Conservation (phyloP, 2,329 filamentous ascomycete genomes). For the Diaporthe citriasiana region DNA sequence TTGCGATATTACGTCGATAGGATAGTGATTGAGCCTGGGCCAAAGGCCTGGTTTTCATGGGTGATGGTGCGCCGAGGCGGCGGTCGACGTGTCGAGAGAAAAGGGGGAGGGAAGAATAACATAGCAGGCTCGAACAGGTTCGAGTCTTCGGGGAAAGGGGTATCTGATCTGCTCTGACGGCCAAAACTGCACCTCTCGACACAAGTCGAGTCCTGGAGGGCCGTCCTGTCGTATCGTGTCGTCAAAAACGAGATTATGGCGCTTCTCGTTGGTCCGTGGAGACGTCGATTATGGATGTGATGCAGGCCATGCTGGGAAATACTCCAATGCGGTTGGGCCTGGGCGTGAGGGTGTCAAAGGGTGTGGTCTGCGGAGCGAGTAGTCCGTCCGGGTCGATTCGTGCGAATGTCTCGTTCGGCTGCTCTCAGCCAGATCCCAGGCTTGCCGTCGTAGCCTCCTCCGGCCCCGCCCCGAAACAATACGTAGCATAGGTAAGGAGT, state of each 20-base stretch:
- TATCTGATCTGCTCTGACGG: conserved; percentile 43
- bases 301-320: conserved; percentile 34
- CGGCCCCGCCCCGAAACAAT: conserved; percentile 42
- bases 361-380: conserved; percentile 26
- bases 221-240: conserved; percentile 41
- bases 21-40: conserved; percentile 38
- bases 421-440: conserved; percentile 35
- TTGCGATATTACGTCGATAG: conserved; percentile 38
- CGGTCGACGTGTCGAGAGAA: conserved; percentile 35
- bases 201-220: conserved; percentile 34
- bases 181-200: conserved; percentile 39
- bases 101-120: conserved; percentile 30
- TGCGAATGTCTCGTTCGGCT: conserved; percentile 42
- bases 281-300: conserved; percentile 40
- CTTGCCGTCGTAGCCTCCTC: conserved; percentile 36
- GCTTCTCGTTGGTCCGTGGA: conserved; percentile 43
- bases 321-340: conserved; percentile 32
- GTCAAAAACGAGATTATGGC: conserved; percentile 44
- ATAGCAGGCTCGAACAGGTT: conserved; percentile 33
- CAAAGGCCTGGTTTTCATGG: conserved; percentile 17
- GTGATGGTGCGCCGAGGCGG: conserved; percentile 28
- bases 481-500: conserved; percentile 51
- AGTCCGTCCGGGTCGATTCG: conserved; percentile 25
- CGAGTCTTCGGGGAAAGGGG: conserved; percentile 38
- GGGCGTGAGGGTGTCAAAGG: conserved; percentile 32